Percentiles rank a stretch among this genome's conserved stretches.
phyloP scores from a whole-genome alignment of 352 stramenopile genomes.

The Phytophthora cactorum region DNA sequence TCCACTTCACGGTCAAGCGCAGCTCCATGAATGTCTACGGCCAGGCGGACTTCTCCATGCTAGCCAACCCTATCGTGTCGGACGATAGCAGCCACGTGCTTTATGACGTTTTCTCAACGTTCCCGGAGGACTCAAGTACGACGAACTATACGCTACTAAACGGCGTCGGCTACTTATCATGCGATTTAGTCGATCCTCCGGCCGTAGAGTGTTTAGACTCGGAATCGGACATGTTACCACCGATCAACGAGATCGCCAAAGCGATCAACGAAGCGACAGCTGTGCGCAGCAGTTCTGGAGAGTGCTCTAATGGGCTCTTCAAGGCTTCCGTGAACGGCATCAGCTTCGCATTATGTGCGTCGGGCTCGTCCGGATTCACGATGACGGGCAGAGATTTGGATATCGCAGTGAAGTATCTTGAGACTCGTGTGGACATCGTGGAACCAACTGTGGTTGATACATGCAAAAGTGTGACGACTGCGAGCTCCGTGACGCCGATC shows the following conservation, averaged over 20 bases:
- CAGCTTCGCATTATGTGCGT: constrained; percentile 11
- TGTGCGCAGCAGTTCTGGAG: neutral
- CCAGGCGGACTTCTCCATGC: constrained; percentile 28
- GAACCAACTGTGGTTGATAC: neutral
- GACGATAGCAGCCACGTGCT: constrained; percentile 24
- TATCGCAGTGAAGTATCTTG: neutral
- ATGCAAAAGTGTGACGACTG: neutral
- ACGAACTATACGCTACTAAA: constrained; percentile 25
- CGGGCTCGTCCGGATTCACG: neutral
- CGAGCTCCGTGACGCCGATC: constrained; percentile 2
- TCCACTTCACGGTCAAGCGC: constrained; percentile 39
- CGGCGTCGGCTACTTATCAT: constrained; percentile 2
- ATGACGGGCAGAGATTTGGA: constrained; percentile 3
- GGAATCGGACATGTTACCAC: constrained; percentile 10
- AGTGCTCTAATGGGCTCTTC: constrained; percentile 3
- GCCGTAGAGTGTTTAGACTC: constrained; percentile 16
- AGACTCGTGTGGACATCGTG: neutral
- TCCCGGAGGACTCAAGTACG: constrained; percentile 12
- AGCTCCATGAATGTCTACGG: constrained; percentile 34
- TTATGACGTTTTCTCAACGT: constrained; percentile 11
- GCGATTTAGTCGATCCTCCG: neutral
- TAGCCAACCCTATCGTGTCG: constrained; percentile 7
- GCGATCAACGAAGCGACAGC: constrained; percentile 10
- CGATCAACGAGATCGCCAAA: constrained; percentile 11
- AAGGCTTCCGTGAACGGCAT: constrained; percentile 7